Base-by-base conservation (phyloP, 2,329 filamentous ascomycete species). In the Colletotrichum falcatum region DNA sequence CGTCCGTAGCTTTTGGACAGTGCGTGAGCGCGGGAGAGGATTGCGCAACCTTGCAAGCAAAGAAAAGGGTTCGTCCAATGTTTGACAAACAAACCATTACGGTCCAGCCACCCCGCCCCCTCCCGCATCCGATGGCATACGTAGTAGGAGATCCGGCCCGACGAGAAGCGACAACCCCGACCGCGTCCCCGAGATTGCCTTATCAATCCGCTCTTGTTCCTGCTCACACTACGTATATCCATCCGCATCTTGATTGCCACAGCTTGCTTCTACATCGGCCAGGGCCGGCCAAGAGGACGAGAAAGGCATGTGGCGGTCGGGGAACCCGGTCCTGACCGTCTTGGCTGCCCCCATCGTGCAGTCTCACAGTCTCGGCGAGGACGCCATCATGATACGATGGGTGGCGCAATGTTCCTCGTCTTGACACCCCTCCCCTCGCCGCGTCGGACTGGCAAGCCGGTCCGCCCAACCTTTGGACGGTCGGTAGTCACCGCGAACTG, bases 221-320 rank as follows among this genome's bases (percentile, higher is more conserved):
- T 8, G n/a, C 46, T 26, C 46, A 48, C 5, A n/a, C n/a, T n/a
- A n/a, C n/a, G n/a, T n/a, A n/a, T n/a, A n/a, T n/a, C n/a, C n/a
- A n/a, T n/a, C n/a, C n/a, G 5, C 5, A 5, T 48, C n/a, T 23
- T 23, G 11, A 14, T 12, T 14, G 2, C 6, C 39, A 3, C 6
- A 44, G 3, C 59, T 12, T 26, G 18, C 33, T 20, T 8, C 35
- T 5, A 5, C 35, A 4, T 5, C 18, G 23, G 26, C 16, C n/a
- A n/a, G n/a, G n/a, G n/a, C n/a, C n/a, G 35, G 66, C 66, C 56
- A 70, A 66, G 66, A 61, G 20, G 16, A 56, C 62, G 26, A 37
- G 39, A 61, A 35, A 65, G 62, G 62, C 62, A 70, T 66, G 18
- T 9, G 44, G 20, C 39, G 46, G 46, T 48, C 37, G 53, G 37